Evolutionary conservation across 352 stramenopile species (phyloP), one percentile per base, ranked within the genome.

Genomic region (Phytophthora kernoviae): DNA sequence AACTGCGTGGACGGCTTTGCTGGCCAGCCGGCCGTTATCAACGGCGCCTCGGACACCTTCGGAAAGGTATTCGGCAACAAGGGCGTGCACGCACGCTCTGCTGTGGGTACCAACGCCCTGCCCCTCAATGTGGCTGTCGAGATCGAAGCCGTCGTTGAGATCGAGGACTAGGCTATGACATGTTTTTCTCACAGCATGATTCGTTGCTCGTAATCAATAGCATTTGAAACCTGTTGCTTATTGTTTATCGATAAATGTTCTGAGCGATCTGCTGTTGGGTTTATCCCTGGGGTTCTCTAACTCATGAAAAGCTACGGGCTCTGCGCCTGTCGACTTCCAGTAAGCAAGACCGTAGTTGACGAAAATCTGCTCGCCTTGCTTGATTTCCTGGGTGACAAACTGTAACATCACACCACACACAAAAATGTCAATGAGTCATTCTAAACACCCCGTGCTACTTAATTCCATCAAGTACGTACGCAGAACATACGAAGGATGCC

Each of bases 101-200:
- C 97, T 30, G 96, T 99, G 45, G 96, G 97, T 55, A 98, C 96
- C 12, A 99, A 97, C 71, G 94, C 95, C 14, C 75, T 99, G 48
- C 96, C 97, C 39, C 77, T 99, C 34, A 98, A 98, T 64, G 93
- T 99, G 42, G 87, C 93, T 37, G 96, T 99, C 5, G 96, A 99
- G 83, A 90, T 99, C 30, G 97, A 99, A 77, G 90, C 93, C 54
- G 91, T 99, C 58, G 86, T 98, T 15, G 93, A 99, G 79, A 73
- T 99, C 39, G 85, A 98, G 51, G 76, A 96, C 45, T 88, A 82
- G 65, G 20, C 11, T 27, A 20, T 15, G 12, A 21, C 42, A 48
- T 22, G 27, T 6, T 5, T 33, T 15, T 27, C 17, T 20, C 22
- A 8, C 20, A 17, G 18, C 22, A 32, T n/a, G 26, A 24, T 24